Conservation (phyloP, 2,329 filamentous ascomycete genomes). For the Cyphellophora attinorum region DNA sequence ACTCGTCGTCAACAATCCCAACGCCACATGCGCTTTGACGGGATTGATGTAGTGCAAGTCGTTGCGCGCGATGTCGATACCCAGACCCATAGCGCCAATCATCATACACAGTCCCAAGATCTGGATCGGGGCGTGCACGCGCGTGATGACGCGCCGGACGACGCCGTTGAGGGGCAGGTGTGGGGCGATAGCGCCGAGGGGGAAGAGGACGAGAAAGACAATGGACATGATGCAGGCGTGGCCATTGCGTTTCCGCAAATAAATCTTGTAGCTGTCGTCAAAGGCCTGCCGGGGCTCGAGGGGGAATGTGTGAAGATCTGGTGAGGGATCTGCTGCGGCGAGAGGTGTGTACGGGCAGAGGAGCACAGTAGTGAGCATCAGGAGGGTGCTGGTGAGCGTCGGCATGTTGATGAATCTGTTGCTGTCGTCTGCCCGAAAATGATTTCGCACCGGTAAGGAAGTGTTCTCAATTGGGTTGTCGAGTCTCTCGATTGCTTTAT, state of each 20-base stretch:
- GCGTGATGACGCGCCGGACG: slow-evolving; percentile 21
- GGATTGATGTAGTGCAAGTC: slow-evolving; percentile 7
- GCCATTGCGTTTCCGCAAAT: slow-evolving; percentile 8
- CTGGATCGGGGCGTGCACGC: slow-evolving; percentile 36
- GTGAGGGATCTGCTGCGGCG: no score
- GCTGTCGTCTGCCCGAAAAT: no score
- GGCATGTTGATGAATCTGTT: no score
- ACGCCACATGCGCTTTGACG: slow-evolving; percentile 7
- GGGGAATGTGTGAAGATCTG: no score
- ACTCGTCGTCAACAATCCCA: slow-evolving; percentile 5
- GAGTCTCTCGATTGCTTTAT: no score
- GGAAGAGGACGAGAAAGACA: slow-evolving; percentile 32
- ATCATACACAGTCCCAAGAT: slow-evolving; percentile 36
- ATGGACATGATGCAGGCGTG: slow-evolving; percentile 31
- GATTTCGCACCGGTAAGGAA: no score
- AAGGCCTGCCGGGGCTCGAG: slow-evolving; percentile 6
- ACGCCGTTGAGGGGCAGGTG: slow-evolving; percentile 29
- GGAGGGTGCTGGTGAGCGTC: no score
- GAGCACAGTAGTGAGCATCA: no score
- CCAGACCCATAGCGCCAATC: slow-evolving; percentile 40
- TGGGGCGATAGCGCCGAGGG: slow-evolving; percentile 22
- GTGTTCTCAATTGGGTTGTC: no score
- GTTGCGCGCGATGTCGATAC: slow-evolving; percentile 36
- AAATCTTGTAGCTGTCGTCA: slow-evolving; percentile 7
- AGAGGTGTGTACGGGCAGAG: no score